These are phyloP conservation scores for Brasilioporus rufonigricans DNA, from an alignment of 768 basidiomycete genomes.

Conservation along the genomic window DNA sequence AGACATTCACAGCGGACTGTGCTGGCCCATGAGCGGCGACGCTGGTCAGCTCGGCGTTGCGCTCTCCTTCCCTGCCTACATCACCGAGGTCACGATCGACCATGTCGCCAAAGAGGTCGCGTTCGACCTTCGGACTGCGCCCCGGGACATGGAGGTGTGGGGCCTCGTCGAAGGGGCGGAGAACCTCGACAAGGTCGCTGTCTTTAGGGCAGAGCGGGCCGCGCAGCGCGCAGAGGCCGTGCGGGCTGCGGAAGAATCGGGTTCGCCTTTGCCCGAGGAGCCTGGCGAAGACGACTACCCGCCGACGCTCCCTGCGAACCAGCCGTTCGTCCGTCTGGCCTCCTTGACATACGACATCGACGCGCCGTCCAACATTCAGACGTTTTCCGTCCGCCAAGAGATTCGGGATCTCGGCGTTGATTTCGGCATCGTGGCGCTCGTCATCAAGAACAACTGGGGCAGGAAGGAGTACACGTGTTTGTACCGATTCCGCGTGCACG, in stretches of 20 bases:
- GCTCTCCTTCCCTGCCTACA: constrained; percentile 58
- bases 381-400: constrained; percentile 70
- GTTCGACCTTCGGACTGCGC: constrained; percentile 77
- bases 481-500: constrained; percentile 83
- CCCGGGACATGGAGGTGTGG: constrained; percentile 89
- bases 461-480: constrained; percentile 80
- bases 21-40: constrained; percentile 88
- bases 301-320: constrained; percentile 42
- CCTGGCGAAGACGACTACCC: constrained; percentile 43
- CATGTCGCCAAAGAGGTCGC: constrained; percentile 84
- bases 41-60: constrained; percentile 81
- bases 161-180: constrained; percentile 79
- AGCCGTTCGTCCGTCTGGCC: constrained; percentile 62
- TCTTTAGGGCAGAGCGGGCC: constrained; percentile 50
- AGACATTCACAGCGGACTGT: constrained; percentile 78
- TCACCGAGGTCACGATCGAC: constrained; percentile 77
- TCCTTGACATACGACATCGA: constrained; percentile 62
- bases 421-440: constrained; percentile 80
- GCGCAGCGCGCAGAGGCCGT: constrained; percentile 33
- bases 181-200: constrained; percentile 58
- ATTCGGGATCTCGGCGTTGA: constrained; percentile 72
- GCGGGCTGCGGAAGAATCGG: constrained; percentile 33
- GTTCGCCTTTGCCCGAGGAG: constrained; percentile 16
- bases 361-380: constrained; percentile 64
- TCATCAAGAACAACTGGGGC: constrained; percentile 87